Base-by-base conservation (phyloP, 129 eudicot species). In the Tanacetum coccineum region DNA sequence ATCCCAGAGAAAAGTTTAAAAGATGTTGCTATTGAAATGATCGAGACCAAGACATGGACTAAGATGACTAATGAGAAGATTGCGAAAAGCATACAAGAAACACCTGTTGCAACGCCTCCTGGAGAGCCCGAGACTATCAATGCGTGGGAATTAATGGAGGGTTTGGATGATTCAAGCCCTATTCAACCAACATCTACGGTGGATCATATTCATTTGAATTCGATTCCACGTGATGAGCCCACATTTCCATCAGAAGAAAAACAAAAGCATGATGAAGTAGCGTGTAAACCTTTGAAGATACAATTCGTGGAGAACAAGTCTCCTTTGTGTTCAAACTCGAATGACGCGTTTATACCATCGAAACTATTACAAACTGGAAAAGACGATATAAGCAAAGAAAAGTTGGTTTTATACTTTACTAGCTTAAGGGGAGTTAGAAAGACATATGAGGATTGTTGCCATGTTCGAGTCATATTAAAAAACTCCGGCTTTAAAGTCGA, bases 141-240 rank as follows among this genome's bases (percentile, higher is more conserved):
- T 63, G 82, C 91, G 15, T 81, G 87, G 87, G 99, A 93, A 26
- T 62, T 93, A 68, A 93, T 93, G 99, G 92, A 84, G 71, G 99
- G 96, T n/a, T 87, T 93, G 7, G 98, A 92, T 26, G 99, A 93
- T 56, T 59, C 71, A 13, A 86, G 96, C 73, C 98, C 98, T 10
- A 54, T 86, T 21, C 74, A 75, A 13, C 81, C 79, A 14, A 62
- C 42, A 15, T 69, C 63, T 1, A 18, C 39, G 4, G 21, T 20
- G 22, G 65, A 49, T 56, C 85, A 76, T 64, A 50, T 22, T 19
- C 76, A 81, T 20, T 78, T 88, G 70, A 75, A 65, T 55, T 15
- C 79, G 9, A 51, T 51, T 45, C 20, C 60, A 8, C 58, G 49
- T 13, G 61, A 74, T 42, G 66, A 75, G 19, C 76, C 74, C 21